A percentile compares a stretch with the other conserved stretches of the same genome.
Conservation (phyloP, 2,329 filamentous ascomycete species). For the Fusarium sp. region DNA sequence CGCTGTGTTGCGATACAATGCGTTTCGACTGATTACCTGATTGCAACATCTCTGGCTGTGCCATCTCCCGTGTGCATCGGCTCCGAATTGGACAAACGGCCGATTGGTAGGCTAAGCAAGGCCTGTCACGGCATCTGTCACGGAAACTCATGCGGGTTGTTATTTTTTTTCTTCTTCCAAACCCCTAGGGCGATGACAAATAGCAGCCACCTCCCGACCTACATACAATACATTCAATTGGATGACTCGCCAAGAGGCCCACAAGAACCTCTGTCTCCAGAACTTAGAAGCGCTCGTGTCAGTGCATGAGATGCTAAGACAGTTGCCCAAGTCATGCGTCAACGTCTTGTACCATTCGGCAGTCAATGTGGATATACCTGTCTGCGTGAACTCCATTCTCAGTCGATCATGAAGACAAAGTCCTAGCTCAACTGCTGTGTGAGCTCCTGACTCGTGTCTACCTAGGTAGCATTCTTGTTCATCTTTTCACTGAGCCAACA, state of each 20-base stretch:
- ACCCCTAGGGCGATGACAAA: not conserved
- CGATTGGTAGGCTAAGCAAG: conserved; percentile 12
- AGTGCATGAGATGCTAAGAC: conserved; percentile 2
- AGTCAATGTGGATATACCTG: not conserved
- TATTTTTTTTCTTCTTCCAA: no score
- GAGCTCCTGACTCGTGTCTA: not conserved
- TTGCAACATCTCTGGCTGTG: not conserved
- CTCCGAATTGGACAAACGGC: conserved; percentile 25
- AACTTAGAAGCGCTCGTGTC: conserved; percentile 21
- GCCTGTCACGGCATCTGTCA: conserved; percentile 8
- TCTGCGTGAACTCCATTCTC: not conserved
- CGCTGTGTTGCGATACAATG: not conserved
- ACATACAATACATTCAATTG: conserved; percentile 8
- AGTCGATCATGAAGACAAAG: not conserved
- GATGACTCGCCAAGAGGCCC: conserved; percentile 2
- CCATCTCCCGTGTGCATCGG: conserved; percentile 13
- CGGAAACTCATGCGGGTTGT: not conserved
- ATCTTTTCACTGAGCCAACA: not conserved
- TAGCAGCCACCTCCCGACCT: not conserved
- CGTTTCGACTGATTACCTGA: not conserved
- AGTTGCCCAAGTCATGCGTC: conserved; percentile 20
- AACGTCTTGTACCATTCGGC: not conserved
- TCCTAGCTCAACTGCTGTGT: not conserved
- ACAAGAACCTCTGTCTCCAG: conserved; percentile 6
- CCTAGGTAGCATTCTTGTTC: not conserved